Evolutionary conservation across 2,329 filamentous ascomycete genomes (phyloP).

Genomic region (Verticillium isaacii): DNA sequence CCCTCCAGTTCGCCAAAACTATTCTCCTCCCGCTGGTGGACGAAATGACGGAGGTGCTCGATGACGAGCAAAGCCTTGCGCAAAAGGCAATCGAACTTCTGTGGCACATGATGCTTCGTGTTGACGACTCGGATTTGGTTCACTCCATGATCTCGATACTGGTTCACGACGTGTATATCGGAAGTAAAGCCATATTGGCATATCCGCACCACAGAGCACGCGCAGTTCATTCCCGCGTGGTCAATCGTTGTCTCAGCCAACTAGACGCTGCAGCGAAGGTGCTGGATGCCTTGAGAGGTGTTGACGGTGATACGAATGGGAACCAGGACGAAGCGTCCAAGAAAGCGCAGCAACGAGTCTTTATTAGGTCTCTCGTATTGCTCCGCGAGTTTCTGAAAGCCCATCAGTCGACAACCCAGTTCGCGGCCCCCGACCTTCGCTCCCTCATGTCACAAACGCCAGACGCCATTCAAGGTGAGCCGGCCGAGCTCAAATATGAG

Average conservation of each 20-base stretch:
- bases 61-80: slow-evolving; percentile 46
- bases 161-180: slow-evolving; percentile 66
- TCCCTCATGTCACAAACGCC: slow-evolving; percentile 47
- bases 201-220: slow-evolving; percentile 46
- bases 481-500: slow-evolving; percentile 67
- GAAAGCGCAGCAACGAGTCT: slow-evolving; percentile 48
- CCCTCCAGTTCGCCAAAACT: slow-evolving; percentile 58
- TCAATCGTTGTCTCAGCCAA: slow-evolving; percentile 68
- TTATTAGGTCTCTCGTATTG: slow-evolving; percentile 64
- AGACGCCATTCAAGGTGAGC: slow-evolving; percentile 54
- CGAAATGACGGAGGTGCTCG: slow-evolving; percentile 38
- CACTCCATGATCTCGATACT: slow-evolving; percentile 64
- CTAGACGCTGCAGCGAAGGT: slow-evolving; percentile 58
- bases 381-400: slow-evolving; percentile 63
- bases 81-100: slow-evolving; percentile 62
- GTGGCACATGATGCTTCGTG: slow-evolving; percentile 77
- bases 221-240: slow-evolving; percentile 63
- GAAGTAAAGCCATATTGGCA: slow-evolving; percentile 44
- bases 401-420: slow-evolving; percentile 56
- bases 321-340: slow-evolving; percentile 45
- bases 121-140: slow-evolving; percentile 51
- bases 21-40: slow-evolving; percentile 43
- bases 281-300: slow-evolving; percentile 34
- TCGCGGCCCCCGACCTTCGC: slow-evolving; percentile 53
- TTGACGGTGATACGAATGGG: slow-evolving; percentile 33